A percentile compares a stretch with the other conserved stretches of the same genome.
These are phyloP conservation scores for Henckelia pumila DNA, from an alignment of 257 asterid genomes.

Conservation along the genomic window DNA sequence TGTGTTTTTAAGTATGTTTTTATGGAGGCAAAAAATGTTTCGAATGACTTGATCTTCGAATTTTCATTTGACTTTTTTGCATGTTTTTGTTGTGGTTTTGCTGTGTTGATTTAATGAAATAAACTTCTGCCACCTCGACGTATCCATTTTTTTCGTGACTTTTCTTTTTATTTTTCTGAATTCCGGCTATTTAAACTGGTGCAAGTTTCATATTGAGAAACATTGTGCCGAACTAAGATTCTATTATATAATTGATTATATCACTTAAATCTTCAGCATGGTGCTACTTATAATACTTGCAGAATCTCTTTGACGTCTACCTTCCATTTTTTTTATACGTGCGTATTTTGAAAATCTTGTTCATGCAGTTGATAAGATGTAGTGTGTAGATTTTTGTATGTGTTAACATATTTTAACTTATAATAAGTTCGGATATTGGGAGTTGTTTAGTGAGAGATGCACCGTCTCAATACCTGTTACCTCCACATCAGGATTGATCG, in stretches of 20 bases:
- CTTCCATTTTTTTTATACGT: neutral
- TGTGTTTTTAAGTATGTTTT: neutral
- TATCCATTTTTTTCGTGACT: neutral
- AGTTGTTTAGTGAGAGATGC: neutral
- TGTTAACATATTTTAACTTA: neutral
- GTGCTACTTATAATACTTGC: neutral
- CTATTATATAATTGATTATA: neutral
- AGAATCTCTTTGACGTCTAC: neutral
- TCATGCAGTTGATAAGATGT: neutral
- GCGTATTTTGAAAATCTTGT: neutral
- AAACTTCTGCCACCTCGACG: neutral
- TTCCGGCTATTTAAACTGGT: too few relatives aligned
- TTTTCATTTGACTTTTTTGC: neutral
- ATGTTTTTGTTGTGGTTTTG: neutral
- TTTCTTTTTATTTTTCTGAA: neutral
- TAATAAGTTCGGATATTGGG: neutral
- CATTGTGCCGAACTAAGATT: neutral
- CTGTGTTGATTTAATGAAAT: neutral
- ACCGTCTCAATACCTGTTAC: neutral
- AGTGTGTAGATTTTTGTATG: neutral
- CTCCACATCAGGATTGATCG: neutral
- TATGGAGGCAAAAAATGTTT: neutral
- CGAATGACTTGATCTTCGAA: neutral
- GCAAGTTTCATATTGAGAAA: neutral
- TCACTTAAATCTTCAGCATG: neutral